Base-by-base conservation (phyloP, 2,329 filamentous ascomycete species). In the Colletotrichum lindemuthianum region DNA sequence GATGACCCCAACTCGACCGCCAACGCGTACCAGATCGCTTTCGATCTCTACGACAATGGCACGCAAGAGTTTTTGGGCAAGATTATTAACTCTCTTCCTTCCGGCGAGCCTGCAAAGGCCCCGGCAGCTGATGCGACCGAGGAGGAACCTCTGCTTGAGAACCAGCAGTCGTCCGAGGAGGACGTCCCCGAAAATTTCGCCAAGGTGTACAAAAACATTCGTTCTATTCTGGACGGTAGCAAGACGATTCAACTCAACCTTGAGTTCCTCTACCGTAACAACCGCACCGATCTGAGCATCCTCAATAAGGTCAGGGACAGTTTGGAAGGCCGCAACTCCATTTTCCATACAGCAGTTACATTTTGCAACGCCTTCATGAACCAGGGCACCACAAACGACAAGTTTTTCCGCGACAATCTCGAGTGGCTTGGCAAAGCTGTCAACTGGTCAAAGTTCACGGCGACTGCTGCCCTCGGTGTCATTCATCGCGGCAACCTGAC, bases 311-410 rank as follows among this genome's bases (percentile, higher is more conserved):
- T 99, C 48, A 91, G 95, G 54, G 96, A 99, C 76, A 97, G 94
- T 71, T 82, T 99, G 13, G 96, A 99, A 75, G 93, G 94, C 40
- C 88, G 96, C 57, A 98, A 97, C 80, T 98, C 95, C 37, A 99
- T 99, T 70, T 98, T 98, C 86, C 96, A 99, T 78, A 97, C 93
- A 1, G 93, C 94, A 4, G 93, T 99, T 60, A 98, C 96, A 1
- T 96, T 99, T 73, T 96, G 95, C 74, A 98, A 98, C 73, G 96
- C 94, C 10, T 98, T 99, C 77, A 99, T 99, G 96, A 97, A 99
- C 76, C 94, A 97, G 58, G 96, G 96, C 64, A 99, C 96, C 1
- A 97, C 95, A 0, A 96, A 97, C 72, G 96, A 99, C 80, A 96
- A 95, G 73, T 99, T 99, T 81, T 98, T 99, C 88, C 88, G 96